Conservation (phyloP, 441 rosid species). For the Omphalea diandra region DNA sequence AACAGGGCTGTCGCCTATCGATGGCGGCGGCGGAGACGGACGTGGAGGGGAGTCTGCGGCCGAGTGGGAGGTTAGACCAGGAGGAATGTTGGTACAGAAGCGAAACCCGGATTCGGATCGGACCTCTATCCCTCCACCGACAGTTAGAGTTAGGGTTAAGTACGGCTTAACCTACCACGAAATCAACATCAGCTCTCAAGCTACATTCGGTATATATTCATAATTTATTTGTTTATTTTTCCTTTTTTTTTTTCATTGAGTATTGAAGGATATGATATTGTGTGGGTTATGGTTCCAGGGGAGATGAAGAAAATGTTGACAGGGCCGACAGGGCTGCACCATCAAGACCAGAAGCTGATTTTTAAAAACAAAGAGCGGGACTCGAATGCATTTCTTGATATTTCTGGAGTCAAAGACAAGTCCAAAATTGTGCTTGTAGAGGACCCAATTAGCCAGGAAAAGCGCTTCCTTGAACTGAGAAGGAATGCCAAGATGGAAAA, state of each 20-base stretch:
- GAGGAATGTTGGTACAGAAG: constrained; percentile 93
- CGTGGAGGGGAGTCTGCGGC: constrained; percentile 28
- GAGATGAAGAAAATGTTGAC: constrained; percentile 89
- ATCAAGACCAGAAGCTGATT: constrained; percentile 84
- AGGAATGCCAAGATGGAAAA: constrained; percentile 83
- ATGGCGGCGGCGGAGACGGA: constrained; percentile 35
- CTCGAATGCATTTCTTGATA: constrained; percentile 81
- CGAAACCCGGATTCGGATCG: constrained; percentile 67
- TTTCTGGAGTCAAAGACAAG: constrained; percentile 82
- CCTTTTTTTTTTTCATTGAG: too few species aligned
- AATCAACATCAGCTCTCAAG: constrained; percentile 72
- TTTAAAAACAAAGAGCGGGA: constrained; percentile 94
- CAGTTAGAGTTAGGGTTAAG: constrained; percentile 80
- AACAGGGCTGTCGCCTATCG: constrained; percentile 41
- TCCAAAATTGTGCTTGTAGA: constrained; percentile 83
- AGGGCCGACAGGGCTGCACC: constrained; percentile 87
- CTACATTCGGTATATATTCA: constrained; percentile 71
- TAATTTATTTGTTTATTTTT: not conserved
- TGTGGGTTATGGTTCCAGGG: constrained; percentile 49
- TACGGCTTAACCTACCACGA: constrained; percentile 77
- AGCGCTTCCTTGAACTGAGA: constrained; percentile 74
- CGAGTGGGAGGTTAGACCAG: constrained; percentile 89
- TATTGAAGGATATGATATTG: too few species aligned
- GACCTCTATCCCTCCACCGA: constrained; percentile 57
- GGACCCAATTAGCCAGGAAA: constrained; percentile 89